These are phyloP conservation scores for Pseudogymnoascus sp. DNA, from an alignment of 2,329 filamentous ascomycete genomes.

Conservation along the genomic window DNA sequence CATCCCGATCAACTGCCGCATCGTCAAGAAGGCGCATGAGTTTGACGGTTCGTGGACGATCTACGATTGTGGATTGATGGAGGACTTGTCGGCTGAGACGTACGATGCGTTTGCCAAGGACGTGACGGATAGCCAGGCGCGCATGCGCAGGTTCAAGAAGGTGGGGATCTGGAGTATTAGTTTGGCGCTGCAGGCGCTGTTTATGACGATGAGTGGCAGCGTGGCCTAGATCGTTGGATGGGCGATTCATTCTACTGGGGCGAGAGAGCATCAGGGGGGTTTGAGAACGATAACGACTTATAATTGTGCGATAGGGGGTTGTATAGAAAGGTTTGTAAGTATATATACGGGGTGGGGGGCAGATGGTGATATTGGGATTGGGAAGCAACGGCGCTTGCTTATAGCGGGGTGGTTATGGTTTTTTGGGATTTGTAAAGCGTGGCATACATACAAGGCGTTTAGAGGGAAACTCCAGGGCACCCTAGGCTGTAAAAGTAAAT, in stretches of 20 bases:
- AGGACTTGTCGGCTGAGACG: slow-evolving; percentile 85
- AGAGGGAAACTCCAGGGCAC: not conserved
- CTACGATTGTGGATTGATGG: slow-evolving; percentile 88
- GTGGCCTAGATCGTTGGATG: slow-evolving; percentile 36
- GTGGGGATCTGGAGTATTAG: slow-evolving; percentile 95
- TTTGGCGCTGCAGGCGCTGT: slow-evolving; percentile 83
- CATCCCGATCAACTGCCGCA: slow-evolving; percentile 88
- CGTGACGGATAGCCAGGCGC: slow-evolving; percentile 79
- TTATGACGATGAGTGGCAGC: slow-evolving; percentile 89
- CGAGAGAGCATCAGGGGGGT: not conserved
- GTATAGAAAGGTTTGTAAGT: not conserved
- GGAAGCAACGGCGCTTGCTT: not conserved
- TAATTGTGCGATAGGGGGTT: not conserved
- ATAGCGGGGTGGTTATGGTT: not conserved
- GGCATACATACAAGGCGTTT: slow-evolving; percentile 1
- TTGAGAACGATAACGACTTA: not conserved
- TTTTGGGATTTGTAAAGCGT: not conserved
- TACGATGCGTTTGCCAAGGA: slow-evolving; percentile 91
- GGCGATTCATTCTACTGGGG: not conserved
- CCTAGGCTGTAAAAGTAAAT: slow-evolving; percentile 5
- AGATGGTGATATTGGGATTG: not conserved
- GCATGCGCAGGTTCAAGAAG: slow-evolving; percentile 82
- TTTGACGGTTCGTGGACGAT: slow-evolving; percentile 95
- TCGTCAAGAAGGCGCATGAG: slow-evolving; percentile 80
- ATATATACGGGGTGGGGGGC: not conserved